Evolutionary conservation across 805 yeast genomes (phyloP).

Genomic region (Ogataea salicorniae): DNA sequence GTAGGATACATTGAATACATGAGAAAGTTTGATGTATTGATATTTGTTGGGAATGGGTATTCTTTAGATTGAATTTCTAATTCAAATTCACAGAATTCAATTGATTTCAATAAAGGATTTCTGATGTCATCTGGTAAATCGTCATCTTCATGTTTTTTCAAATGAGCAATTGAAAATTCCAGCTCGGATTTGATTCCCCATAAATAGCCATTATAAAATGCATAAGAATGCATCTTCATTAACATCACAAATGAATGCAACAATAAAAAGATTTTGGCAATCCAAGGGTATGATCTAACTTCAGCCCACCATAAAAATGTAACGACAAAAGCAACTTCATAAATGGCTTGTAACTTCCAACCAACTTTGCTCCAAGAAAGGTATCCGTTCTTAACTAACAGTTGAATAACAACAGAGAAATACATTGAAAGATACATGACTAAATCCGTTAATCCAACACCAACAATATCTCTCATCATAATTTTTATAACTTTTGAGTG

Average conservation of each 20-base stretch:
- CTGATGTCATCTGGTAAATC: conserved; percentile 27
- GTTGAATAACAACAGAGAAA: conserved; percentile 55
- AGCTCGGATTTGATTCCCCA: conserved; percentile 61
- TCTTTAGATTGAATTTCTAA: conserved; percentile 49
- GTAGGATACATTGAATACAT: conserved; percentile 86
- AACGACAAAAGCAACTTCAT: conserved; percentile 49
- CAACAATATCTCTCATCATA: conserved; percentile 54
- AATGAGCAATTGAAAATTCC: conserved; percentile 39
- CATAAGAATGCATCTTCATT: conserved; percentile 95
- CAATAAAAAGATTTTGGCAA: conserved; percentile 77
- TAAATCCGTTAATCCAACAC: conserved; percentile 70
- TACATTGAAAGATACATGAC: conserved; percentile 68
- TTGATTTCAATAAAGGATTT: conserved; percentile 39
- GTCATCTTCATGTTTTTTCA: conserved; percentile 35
- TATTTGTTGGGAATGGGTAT: conserved; percentile 64
- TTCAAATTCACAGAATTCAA: conserved; percentile 70
- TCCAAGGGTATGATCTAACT: conserved; percentile 69
- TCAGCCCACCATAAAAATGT: conserved; percentile 57
- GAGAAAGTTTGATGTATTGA: conserved; percentile 62
- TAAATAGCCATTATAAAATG: conserved; percentile 86
- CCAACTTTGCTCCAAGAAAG: conserved; percentile 65
- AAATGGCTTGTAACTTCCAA: conserved; percentile 49
- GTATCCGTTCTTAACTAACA: conserved; percentile 37
- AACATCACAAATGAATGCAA: conserved; percentile 80
- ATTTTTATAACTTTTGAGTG: conserved; percentile 52